Evolutionary conservation across 179 eudicot genomes (phyloP).

Genomic region (Dionaea muscipula): DNA sequence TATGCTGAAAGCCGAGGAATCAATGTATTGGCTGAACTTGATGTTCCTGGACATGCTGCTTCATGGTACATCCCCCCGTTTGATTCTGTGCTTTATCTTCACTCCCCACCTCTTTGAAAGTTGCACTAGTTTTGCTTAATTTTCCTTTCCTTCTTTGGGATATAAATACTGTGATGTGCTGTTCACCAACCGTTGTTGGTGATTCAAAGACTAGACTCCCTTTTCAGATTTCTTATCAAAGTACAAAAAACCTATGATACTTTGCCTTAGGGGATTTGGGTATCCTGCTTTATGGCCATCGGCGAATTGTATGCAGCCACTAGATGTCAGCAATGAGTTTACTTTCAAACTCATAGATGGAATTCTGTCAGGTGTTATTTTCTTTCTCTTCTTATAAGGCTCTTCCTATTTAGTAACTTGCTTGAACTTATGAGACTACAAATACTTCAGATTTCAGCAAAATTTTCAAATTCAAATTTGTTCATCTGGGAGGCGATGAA

Average conservation of each 20-base stretch:
- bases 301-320: constrained; percentile 59
- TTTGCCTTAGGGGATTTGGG: constrained; percentile 53
- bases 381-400: background rate
- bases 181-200: too few species aligned
- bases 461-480: constrained; percentile 63
- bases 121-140: background rate
- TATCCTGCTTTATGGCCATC: constrained; percentile 90
- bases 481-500: constrained; percentile 98
- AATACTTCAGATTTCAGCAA: constrained; percentile 74
- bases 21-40: constrained; percentile 83
- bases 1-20: constrained; percentile 78
- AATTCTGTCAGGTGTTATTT: constrained; percentile 61
- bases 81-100: background rate
- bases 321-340: constrained; percentile 90
- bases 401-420: background rate
- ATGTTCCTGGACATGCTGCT: constrained; percentile 91
- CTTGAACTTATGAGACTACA: background rate
- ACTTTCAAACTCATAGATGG: constrained; percentile 81
- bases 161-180: too few species aligned
- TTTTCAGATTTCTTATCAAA: background rate
- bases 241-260: too few species aligned
- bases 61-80: constrained; percentile 52
- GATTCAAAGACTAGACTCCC: background rate
- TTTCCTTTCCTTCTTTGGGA: too few species aligned
- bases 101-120: background rate